Conservation (phyloP, 805 yeast species). For the Lipomyces sp. region DNA sequence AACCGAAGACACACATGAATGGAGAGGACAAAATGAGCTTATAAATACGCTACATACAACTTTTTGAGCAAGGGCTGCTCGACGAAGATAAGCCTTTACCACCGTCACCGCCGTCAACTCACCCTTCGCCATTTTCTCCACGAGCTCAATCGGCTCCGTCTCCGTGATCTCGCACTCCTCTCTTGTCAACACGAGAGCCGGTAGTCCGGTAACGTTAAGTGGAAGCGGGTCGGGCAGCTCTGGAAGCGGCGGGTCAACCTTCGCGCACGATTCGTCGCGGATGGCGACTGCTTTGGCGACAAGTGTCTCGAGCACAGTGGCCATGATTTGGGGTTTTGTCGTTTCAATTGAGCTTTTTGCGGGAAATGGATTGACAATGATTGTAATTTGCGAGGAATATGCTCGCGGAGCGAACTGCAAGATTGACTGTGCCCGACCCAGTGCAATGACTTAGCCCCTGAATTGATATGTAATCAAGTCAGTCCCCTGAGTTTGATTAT, state of each 20-base stretch:
- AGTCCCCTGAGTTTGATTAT: too few relatives aligned
- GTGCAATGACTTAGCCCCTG: too few relatives aligned
- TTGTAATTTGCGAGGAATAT: too few relatives aligned
- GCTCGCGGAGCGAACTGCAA: too few relatives aligned
- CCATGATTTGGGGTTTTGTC: slow-evolving; percentile 1
- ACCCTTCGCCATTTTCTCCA: slow-evolving; percentile 48
- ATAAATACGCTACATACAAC: slow-evolving; percentile 42
- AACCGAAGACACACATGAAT: not conserved
- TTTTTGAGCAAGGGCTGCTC: slow-evolving; percentile 57
- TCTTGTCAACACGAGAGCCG: slow-evolving; percentile 45
- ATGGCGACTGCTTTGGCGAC: slow-evolving; percentile 34
- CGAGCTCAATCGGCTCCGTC: slow-evolving; percentile 46
- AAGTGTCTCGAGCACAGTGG: slow-evolving; percentile 24
- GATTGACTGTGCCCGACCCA: too few relatives aligned
- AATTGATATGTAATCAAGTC: too few relatives aligned
- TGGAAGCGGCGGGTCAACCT: slow-evolving; percentile 37
- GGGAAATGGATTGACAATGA: not conserved
- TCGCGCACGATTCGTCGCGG: slow-evolving; percentile 39
- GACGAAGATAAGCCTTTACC: slow-evolving; percentile 54
- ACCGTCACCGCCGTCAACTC: slow-evolving; percentile 51
- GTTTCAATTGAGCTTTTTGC: not conserved
- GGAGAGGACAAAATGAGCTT: not conserved
- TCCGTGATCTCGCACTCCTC: slow-evolving; percentile 54
- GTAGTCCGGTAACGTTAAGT: slow-evolving; percentile 38
- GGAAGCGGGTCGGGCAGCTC: slow-evolving; percentile 37